Conservation (phyloP, 2,329 filamentous ascomycete genomes). For the Paramyrothecium roridum region DNA sequence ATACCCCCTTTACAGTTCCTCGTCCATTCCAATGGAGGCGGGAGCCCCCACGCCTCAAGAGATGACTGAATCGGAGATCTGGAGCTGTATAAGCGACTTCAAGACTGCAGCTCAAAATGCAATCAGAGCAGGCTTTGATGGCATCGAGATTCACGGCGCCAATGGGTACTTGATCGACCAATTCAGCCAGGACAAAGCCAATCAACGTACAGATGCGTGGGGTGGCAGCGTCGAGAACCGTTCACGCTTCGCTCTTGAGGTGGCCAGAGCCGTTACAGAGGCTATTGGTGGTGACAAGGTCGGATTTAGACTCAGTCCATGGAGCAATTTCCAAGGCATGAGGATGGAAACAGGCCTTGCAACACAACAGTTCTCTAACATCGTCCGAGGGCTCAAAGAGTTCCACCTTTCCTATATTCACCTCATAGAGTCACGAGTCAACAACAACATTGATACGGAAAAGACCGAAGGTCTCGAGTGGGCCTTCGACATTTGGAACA, state of each 20-base stretch:
- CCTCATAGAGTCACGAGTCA: constrained; percentile 54
- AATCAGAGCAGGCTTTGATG: constrained; percentile 63
- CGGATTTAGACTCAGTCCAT: constrained; percentile 56
- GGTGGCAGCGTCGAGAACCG: constrained; percentile 48
- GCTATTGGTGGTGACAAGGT: constrained; percentile 45
- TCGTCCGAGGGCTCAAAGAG: constrained; percentile 48
- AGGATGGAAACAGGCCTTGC: constrained; percentile 55
- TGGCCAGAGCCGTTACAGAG: constrained; percentile 35
- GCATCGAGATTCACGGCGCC: constrained; percentile 56
- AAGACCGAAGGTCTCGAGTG: constrained; percentile 23
- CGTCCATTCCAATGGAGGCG: not conserved
- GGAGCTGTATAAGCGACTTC: constrained; percentile 1
- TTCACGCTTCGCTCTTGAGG: constrained; percentile 40
- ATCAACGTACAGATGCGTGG: constrained; percentile 45
- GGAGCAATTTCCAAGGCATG: constrained; percentile 58
- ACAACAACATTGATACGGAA: constrained; percentile 38
- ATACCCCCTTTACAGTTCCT: not conserved
- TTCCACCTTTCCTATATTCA: constrained; percentile 60
- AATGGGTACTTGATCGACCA: constrained; percentile 56
- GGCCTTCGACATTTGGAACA: constrained; percentile 22
- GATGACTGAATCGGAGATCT: constrained; percentile 2
- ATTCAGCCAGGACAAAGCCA: constrained; percentile 38
- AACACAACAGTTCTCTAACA: constrained; percentile 51
- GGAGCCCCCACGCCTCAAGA: not conserved
- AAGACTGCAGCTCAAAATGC: constrained; percentile 30